Base-by-base conservation (phyloP, 2,329 filamentous ascomycete genomes). In the Cryphonectria carpinicola region DNA sequence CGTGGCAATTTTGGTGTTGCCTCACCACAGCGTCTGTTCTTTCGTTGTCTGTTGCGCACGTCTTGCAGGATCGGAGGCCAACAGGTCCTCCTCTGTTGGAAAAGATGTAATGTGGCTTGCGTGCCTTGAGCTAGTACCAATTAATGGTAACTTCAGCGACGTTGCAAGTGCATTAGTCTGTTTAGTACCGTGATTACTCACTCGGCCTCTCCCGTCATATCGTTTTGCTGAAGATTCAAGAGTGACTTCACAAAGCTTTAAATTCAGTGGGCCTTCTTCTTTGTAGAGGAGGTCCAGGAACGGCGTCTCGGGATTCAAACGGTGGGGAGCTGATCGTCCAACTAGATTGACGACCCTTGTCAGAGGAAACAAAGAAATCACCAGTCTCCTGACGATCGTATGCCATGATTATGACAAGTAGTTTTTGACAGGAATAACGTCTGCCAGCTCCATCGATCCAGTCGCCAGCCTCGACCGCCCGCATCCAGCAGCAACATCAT, bases 1-100 rank as follows among this genome's bases (percentile, higher is more conserved):
- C 68, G 2, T 72, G 71, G 71, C 41, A 69, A 13, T 72, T 72
- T 13, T 72, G 71, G 71, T 56, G 14, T 37, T 67, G 54, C 19
- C 25, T 65, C 14, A 52, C 43, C 22, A 41, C 54, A 28, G 43
- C 43, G n/a, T 37, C 56, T 32, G 22, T 68, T 37, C 41, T 62
- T 25, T 46, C 66, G 1, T 19, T 68, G 6, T 13, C 46, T 25
- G 19, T 54, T 43, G 54, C 52, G 35, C 39, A 64, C 19, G 3
- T 46, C 37, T 32, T 64, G 37, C 61, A 43, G 41, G 37, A 39
- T 46, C 39, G 61, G 14, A 25, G n/a, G n/a, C 19, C 35, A 11
- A 39, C 19, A 14, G 10, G 39, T 3, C n/a, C 39, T 14, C 37
- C 39, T 25, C 22, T 25, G 22, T 28, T 19, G 35, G 32, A 43